Conservation (phyloP, 169 alveolate genomes). For the Ichthyophthirius multifiliis region DNA sequence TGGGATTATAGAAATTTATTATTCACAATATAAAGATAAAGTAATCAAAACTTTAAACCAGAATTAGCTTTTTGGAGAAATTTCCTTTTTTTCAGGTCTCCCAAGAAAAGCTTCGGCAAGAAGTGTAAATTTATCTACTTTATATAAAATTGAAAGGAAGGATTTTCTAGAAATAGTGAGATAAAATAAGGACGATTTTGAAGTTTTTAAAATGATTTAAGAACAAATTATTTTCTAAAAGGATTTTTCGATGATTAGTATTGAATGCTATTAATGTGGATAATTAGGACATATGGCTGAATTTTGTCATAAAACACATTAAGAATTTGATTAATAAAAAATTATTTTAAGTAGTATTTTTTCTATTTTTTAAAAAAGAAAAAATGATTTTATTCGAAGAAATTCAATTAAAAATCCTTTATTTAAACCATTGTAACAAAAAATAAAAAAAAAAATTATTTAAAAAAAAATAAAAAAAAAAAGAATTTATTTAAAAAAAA, state of each 20-base stretch:
- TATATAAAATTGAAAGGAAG: conserved; percentile 2
- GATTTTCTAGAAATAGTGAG: background rate
- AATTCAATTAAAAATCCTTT: too few relatives aligned
- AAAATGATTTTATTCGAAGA: too few relatives aligned
- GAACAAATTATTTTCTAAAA: background rate
- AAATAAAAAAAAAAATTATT: too few relatives aligned
- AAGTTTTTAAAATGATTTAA: conserved; percentile 15
- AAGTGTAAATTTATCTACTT: conserved; percentile 3
- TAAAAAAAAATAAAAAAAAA: too few relatives aligned
- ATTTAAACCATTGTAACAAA: too few relatives aligned
- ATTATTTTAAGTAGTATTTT: background rate
- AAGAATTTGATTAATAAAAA: background rate
- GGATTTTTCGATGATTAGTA: background rate
- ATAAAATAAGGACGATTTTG: conserved; percentile 8
- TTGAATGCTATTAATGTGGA: background rate
- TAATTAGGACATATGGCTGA: background rate
- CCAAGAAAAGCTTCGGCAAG: conserved; percentile 31
- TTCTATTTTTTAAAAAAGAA: background rate
- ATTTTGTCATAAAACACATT: background rate
- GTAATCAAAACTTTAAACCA: background rate
- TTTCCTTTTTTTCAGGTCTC: conserved; percentile 23
- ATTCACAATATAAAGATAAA: background rate
- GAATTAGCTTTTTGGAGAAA: conserved; percentile 10
- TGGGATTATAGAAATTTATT: background rate
- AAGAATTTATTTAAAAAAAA: too few relatives aligned